phyloP scores from a whole-genome alignment of 73 alveolate species.

The Tetrahymena malaccensis region DNA sequence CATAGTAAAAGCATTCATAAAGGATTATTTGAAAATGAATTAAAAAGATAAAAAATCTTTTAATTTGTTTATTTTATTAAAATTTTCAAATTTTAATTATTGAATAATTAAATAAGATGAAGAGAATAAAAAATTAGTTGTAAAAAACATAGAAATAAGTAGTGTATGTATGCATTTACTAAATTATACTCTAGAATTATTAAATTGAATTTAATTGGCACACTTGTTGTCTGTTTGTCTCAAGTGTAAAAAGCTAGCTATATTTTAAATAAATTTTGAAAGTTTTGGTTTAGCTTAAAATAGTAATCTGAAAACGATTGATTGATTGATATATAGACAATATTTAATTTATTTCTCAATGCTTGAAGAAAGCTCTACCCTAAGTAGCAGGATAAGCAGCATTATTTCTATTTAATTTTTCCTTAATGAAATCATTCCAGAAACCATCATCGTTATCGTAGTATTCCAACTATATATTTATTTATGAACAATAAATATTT shows the following conservation, averaged over 20 bases:
- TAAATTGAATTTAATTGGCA: neutral
- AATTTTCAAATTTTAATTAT: no score
- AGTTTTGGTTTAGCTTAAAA: neutral
- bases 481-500: neutral
- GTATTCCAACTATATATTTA: neutral
- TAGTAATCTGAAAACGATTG: neutral
- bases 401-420: neutral
- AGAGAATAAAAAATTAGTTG: neutral
- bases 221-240: neutral
- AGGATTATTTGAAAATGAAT: no score
- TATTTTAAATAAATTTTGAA: neutral
- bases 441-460: neutral
- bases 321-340: neutral
- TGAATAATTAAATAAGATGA: no score
- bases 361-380: neutral
- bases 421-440: neutral
- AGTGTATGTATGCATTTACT: neutral
- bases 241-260: neutral
- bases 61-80: no score
- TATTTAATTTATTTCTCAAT: neutral
- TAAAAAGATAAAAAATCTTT: no score
- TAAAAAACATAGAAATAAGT: neutral
- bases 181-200: neutral
- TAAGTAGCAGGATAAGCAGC: neutral
- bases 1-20: no score